These are phyloP conservation scores for Clonostachys byssicola DNA, from an alignment of 2,329 filamentous ascomycete species.

Conservation along the genomic window DNA sequence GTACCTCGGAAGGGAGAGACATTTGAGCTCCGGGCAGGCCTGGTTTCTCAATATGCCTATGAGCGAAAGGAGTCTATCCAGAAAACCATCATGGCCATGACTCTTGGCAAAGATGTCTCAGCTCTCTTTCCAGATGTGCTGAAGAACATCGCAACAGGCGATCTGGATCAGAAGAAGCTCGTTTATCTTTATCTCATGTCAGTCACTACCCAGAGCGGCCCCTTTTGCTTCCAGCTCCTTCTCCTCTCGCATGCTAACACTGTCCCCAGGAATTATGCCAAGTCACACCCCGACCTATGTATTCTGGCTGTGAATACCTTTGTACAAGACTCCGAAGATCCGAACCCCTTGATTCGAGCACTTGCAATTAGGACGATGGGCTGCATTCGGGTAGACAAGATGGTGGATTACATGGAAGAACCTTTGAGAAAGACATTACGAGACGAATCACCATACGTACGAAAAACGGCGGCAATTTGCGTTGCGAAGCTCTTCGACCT, in stretches of 20 bases:
- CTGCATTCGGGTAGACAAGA: conserved; percentile 96
- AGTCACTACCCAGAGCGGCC: conserved; percentile 17
- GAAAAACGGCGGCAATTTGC: conserved; percentile 96
- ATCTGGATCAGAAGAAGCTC: conserved; percentile 98
- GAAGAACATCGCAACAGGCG: conserved; percentile 94
- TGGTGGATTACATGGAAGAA: conserved; percentile 99
- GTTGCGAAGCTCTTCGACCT: conserved; percentile 97
- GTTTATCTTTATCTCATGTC: conserved; percentile 98
- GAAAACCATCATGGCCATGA: conserved; percentile 99
- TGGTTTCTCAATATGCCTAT: conserved; percentile 98
- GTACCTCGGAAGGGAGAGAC: conserved; percentile 95
- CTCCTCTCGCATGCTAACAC: background rate
- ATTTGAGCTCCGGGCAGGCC: conserved; percentile 89
- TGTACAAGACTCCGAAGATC: conserved; percentile 97
- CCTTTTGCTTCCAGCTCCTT: background rate
- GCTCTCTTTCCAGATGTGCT: conserved; percentile 94
- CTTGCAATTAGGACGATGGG: conserved; percentile 98
- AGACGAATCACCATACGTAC: conserved; percentile 97
- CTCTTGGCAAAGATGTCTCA: conserved; percentile 95
- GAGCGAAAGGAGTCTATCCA: conserved; percentile 99
- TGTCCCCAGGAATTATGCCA: conserved; percentile 90
- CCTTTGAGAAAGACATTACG: conserved; percentile 91
- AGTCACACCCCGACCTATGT: conserved; percentile 96
- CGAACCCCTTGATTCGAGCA: conserved; percentile 91
- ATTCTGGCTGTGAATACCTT: conserved; percentile 99